These are phyloP conservation scores for Trichoderma koningii DNA, from an alignment of 2,329 filamentous ascomycete genomes.

Conservation along the genomic window DNA sequence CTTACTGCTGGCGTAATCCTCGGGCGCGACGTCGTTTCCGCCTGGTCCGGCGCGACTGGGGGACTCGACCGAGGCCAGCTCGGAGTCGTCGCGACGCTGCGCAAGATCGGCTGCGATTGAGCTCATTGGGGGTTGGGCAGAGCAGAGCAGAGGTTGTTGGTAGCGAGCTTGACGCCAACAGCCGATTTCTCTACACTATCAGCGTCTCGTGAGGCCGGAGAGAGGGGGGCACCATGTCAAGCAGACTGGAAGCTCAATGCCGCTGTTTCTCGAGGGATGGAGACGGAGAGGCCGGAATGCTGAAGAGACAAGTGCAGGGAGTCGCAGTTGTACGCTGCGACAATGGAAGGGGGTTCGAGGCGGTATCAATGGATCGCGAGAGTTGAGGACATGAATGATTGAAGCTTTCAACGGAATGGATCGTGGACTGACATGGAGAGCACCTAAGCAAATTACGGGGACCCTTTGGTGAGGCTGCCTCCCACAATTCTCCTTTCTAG, in stretches of 20 bases:
- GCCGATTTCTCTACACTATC: constrained; percentile 16
- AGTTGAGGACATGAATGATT: no score
- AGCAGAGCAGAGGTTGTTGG: neutral
- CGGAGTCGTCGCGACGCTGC: constrained; percentile 23
- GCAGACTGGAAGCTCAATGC: constrained; percentile 17
- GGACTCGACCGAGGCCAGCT: constrained; percentile 25
- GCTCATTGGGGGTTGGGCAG: constrained; percentile 22
- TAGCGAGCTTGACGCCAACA: constrained; percentile 14
- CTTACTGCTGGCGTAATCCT: neutral
- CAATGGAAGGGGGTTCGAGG: neutral
- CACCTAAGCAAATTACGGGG: no score
- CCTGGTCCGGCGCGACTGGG: constrained; percentile 5
- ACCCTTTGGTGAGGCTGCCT: constrained; percentile 15
- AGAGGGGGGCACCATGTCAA: constrained; percentile 16
- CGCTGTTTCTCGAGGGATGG: neutral
- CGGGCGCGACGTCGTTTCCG: neutral
- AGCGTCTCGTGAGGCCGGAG: constrained; percentile 17
- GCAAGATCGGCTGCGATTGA: constrained; percentile 25
- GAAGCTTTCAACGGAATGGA: no score
- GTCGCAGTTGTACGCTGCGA: neutral
- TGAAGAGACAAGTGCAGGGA: neutral
- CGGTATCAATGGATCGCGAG: neutral
- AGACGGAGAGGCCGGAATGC: neutral
- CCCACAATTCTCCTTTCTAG: constrained; percentile 20
- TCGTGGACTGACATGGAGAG: no score